phyloP scores from a whole-genome alignment of 2,329 filamentous ascomycete species.

The Colletotrichum navitas region DNA sequence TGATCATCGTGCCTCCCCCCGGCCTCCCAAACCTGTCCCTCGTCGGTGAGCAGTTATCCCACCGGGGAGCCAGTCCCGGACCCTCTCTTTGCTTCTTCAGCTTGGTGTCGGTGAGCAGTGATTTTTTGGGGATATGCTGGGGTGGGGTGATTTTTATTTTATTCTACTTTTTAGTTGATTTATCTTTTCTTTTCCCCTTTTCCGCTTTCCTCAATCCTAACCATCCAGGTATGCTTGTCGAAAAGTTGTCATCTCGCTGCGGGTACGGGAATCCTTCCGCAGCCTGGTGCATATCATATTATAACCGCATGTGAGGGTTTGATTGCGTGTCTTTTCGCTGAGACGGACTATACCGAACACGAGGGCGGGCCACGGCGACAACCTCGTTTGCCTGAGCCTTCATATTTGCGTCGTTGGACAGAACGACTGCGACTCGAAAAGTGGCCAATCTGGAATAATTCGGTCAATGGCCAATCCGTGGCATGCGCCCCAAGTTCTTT shows the following conservation, averaged over 20 bases:
- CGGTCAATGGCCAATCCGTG: conserved; percentile 22
- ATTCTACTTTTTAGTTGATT: background rate
- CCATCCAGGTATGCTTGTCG: conserved; percentile 16
- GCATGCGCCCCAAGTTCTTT: conserved; percentile 4
- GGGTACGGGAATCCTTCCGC: conserved; percentile 7
- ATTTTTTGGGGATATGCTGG: too few relatives aligned
- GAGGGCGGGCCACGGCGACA: conserved; percentile 23
- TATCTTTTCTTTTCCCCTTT: background rate
- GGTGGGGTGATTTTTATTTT: background rate
- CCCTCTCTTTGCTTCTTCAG: conserved; percentile 4
- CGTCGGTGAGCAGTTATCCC: conserved; percentile 20
- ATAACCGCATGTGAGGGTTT: background rate
- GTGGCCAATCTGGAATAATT: background rate
- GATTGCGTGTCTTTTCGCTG: background rate
- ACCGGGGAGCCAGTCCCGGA: conserved; percentile 7
- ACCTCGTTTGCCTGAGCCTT: conserved; percentile 8
- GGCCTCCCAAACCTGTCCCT: background rate
- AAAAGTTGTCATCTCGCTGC: conserved; percentile 3
- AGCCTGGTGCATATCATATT: conserved; percentile 4
- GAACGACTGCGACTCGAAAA: background rate
- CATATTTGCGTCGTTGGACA: conserved; percentile 5
- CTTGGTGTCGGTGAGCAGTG: background rate
- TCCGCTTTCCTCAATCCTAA: background rate
- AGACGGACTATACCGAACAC: conserved; percentile 19
- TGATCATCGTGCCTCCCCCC: conserved; percentile 24